These are phyloP conservation scores for Arachnomyces sp. DNA, from an alignment of 2,329 filamentous ascomycete genomes.

Conservation along the genomic window DNA sequence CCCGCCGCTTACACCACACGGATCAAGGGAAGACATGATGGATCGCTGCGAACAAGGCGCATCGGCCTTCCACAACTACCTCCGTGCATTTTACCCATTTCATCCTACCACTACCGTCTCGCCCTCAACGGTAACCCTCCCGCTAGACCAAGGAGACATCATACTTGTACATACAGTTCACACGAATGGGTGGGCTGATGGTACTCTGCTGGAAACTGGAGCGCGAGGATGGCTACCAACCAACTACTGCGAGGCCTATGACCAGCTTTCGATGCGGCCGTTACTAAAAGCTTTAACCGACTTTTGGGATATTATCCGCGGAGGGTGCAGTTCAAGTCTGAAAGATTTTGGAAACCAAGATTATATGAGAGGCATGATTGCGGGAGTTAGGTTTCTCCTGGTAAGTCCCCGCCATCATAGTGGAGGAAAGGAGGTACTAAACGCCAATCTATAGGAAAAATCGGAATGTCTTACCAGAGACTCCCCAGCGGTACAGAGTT, in stretches of 20 bases:
- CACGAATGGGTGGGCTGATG: constrained; percentile 97
- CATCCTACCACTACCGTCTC: constrained; percentile 66
- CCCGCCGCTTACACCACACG: constrained; percentile 66
- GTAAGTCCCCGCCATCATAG: constrained; percentile 46
- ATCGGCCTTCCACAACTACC: constrained; percentile 82
- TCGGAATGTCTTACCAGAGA: constrained; percentile 83
- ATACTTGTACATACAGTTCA: constrained; percentile 94
- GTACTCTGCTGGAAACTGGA: constrained; percentile 76
- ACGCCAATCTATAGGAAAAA: constrained; percentile 54
- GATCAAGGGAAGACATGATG: constrained; percentile 48
- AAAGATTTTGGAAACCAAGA: constrained; percentile 83
- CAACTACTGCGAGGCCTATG: constrained; percentile 95
- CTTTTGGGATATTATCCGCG: constrained; percentile 84
- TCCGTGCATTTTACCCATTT: constrained; percentile 90
- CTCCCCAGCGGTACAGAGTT: constrained; percentile 62
- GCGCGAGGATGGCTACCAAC: constrained; percentile 92
- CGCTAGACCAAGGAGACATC: constrained; percentile 82
- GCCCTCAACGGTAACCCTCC: constrained; percentile 81
- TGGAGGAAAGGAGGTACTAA: constrained; percentile 1
- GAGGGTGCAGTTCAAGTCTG: constrained; percentile 64
- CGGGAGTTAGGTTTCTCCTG: constrained; percentile 80
- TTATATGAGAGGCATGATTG: constrained; percentile 88
- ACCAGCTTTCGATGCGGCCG: constrained; percentile 76
- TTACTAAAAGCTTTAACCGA: constrained; percentile 79
- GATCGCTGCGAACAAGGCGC: constrained; percentile 39